Evolutionary conservation across 768 basidiomycete genomes (phyloP).

Genomic region (Sarcomyxa edulis): DNA sequence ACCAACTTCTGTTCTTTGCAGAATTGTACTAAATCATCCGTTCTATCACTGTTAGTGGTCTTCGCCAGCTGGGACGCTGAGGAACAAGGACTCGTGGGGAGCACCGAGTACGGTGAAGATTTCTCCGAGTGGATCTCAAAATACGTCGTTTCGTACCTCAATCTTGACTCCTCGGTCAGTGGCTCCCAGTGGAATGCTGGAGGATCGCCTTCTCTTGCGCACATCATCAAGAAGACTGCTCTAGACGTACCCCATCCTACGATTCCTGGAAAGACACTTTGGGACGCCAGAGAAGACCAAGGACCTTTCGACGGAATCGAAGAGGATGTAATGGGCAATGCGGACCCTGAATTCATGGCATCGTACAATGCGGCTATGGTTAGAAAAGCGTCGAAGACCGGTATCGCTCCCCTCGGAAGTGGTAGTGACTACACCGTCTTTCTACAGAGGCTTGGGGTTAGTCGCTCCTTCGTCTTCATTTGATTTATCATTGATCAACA

Average conservation of each 20-base stretch:
- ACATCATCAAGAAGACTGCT: slow-evolving; percentile 65
- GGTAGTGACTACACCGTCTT: slow-evolving; percentile 93
- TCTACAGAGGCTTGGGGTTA: slow-evolving; percentile 63
- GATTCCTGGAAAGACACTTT: slow-evolving; percentile 57
- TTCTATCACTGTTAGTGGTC: slow-evolving; percentile 41
- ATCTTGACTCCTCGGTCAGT: slow-evolving; percentile 64
- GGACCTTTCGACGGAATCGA: slow-evolving; percentile 45
- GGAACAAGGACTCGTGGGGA: slow-evolving; percentile 74
- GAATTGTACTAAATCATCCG: slow-evolving; percentile 10
- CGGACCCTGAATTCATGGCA: slow-evolving; percentile 8
- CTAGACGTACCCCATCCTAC: slow-evolving; percentile 73
- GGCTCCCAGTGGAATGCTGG: slow-evolving; percentile 52
- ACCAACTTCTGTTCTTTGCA: background rate
- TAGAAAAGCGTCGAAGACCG: slow-evolving; percentile 28
- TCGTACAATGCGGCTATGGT: slow-evolving; percentile 8
- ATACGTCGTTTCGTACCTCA: slow-evolving; percentile 83
- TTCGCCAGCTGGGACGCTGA: slow-evolving; percentile 77
- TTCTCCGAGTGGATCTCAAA: slow-evolving; percentile 76
- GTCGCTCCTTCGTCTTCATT: slow-evolving; percentile 8
- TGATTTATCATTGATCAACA: slow-evolving; percentile 11
- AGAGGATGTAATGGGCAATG: too few relatives aligned
- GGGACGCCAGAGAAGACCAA: slow-evolving; percentile 67
- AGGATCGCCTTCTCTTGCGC: slow-evolving; percentile 80
- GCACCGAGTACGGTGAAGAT: slow-evolving; percentile 93
- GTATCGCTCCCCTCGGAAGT: slow-evolving; percentile 64